Base-by-base conservation (phyloP, 2,329 filamentous ascomycete genomes). In the Hypoxylon rubiginosum region DNA sequence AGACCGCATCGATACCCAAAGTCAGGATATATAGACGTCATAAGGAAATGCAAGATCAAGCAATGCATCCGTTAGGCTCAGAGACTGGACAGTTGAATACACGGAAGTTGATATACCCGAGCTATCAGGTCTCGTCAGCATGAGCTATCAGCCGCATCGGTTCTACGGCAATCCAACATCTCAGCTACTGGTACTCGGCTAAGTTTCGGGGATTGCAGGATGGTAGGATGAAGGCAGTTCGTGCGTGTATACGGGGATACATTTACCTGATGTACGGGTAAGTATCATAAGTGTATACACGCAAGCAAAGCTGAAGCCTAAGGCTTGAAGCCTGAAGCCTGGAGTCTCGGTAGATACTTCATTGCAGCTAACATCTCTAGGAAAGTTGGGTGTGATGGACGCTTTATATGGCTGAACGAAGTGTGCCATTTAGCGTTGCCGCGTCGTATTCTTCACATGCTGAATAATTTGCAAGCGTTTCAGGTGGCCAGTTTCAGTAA, bases 391-490 rank as follows among this genome's bases (percentile, higher is more conserved):
- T 55, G 54, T 59, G 54, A 66, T 59, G 39, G 39, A 28, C 34
- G 17, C n/a, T 63, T 66, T 66, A 63, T 66, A 67, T 64, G n/a
- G n/a, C 34, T 46, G 43, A 17, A n/a, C 28, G 34, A 56, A 50
- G 36, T 56, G 34, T 48, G 55, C 39, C 26, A 21, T 59, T 55
- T 13, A 28, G 28, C n/a, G 11, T 30, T 58, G 55, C 48, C 34
- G 36, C 11, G 53, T 58, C 46, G 53, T 52, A 67, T 55, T 43
- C 19, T 67, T 59, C 66, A 67, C 57, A 59, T 64, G 64, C 43
- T 52, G 49, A 52, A 65, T 65, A 61, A 64, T 67, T 65, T 51
- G 49, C 26, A 41, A 10, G 36, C n/a, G 67, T 69, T 69, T 69
- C 67, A 69, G 55, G 61, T 65, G 30, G 48, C 62, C 39, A 32